phyloP scores from a whole-genome alignment of 495 filamentous ascomycete species.

The Lasiosphaeria miniovina region DNA sequence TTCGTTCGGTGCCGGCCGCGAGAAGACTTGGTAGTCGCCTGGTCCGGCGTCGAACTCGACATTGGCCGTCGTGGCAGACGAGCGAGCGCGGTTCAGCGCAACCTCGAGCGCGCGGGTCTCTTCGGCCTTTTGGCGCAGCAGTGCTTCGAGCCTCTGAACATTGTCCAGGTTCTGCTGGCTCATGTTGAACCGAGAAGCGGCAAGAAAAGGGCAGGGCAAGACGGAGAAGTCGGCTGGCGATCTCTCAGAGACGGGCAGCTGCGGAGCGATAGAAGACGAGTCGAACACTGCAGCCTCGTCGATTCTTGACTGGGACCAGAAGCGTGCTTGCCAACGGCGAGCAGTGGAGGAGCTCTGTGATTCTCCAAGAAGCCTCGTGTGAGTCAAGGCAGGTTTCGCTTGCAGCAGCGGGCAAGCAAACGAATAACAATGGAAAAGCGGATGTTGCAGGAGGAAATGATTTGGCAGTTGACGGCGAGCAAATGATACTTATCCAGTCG shows the following conservation, averaged over 20 bases:
- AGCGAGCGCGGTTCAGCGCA: slow-evolving; percentile 22
- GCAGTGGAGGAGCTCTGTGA: slow-evolving; percentile 13
- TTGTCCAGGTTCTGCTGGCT: slow-evolving; percentile 16
- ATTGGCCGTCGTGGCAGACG: slow-evolving; percentile 7
- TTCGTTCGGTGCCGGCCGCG: slow-evolving; percentile 19
- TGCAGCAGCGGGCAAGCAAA: slow-evolving; percentile 17
- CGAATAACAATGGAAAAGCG: slow-evolving; percentile 21
- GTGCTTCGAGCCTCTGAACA: slow-evolving; percentile 18
- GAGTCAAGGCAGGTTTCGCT: slow-evolving; percentile 18
- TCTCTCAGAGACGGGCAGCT: background rate
- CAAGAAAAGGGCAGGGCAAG: background rate
- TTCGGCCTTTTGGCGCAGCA: slow-evolving; percentile 17
- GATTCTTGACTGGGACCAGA: slow-evolving; percentile 6
- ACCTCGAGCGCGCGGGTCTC: slow-evolving; percentile 18
- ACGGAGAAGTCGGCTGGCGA: background rate
- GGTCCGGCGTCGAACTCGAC: slow-evolving; percentile 22
- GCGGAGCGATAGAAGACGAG: background rate
- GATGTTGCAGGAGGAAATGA: slow-evolving; percentile 22
- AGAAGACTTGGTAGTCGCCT: slow-evolving; percentile 31
- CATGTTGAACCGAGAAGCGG: slow-evolving; percentile 18
- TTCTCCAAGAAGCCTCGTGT: slow-evolving; percentile 13
- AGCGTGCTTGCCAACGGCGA: background rate
- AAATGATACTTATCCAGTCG: slow-evolving; percentile 34
- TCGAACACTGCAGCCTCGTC: slow-evolving; percentile 12
- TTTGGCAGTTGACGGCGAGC: slow-evolving; percentile 22